Evolutionary conservation across 2,329 filamentous ascomycete species (phyloP), one percentile per base, ranked within the genome.

Genomic region (Fusarium udum): DNA sequence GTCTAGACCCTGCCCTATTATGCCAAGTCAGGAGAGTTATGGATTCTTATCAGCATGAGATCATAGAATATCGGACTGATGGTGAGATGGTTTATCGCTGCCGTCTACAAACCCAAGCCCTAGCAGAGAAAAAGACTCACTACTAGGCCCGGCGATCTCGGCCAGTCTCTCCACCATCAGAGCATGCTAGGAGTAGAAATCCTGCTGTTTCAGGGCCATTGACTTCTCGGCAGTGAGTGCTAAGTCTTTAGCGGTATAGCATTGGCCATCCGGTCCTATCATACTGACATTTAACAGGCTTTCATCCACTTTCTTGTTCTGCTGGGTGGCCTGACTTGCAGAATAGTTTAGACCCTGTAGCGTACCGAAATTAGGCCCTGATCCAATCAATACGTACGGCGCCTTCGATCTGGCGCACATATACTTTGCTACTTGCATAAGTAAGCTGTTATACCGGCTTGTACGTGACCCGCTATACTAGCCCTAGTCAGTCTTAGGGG

Each of bases 1-100:
- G 45, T 45, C 18, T 24, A 45, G n/a, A 31, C 37, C 48, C 28
- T 45, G 48, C 10, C 14, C 13, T 36, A 39, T 32, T 34, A 56
- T 45, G 39, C 40, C 37, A 37, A n/a, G 36, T 69, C 69, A 60
- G 48, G 53, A 56, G 58, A 72, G 39, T 8, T 40, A 34, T 62
- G 45, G 52, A 46, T 26, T 46, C 45, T 9, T 26, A 43, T 57
- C 32, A 36, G 37, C 36, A 52, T 53, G 59, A 64, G 42, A 69
- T 37, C 40, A 32, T 39, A 15, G 24, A 43, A 4, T 36, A 58
- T 34, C 32, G 45, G 31, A 9, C 9, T 26, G n/a, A 53, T 57
- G 49, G 49, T 42, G 37, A 61, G 49, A 52, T 15, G 13, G 6
- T 20, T 40, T 42, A 4, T 22, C 22, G 31, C 20, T 31, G 28